phyloP scores from a whole-genome alignment of 306 rosid genomes.

The Vigna reflexopilosa region DNA sequence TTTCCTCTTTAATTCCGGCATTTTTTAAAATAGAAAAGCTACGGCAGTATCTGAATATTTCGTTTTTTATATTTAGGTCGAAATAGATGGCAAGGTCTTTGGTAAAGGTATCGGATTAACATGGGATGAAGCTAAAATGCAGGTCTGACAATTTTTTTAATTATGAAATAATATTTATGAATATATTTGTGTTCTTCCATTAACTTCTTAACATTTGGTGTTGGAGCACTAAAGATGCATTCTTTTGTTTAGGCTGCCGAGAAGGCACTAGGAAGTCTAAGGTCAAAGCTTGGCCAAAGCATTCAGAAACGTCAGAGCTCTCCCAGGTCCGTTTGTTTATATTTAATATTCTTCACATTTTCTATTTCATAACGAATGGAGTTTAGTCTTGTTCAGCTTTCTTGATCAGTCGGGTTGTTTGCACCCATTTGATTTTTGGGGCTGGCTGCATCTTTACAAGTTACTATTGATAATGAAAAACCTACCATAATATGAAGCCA shows the following conservation, averaged over 20 bases:
- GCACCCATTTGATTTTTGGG: background rate
- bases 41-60: background rate
- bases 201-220: constrained; percentile 23
- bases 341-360: constrained; percentile 9
- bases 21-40: constrained; percentile 2
- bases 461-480: constrained; percentile 7
- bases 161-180: constrained; percentile 13
- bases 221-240: constrained; percentile 39
- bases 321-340: constrained; percentile 68
- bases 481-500: background rate
- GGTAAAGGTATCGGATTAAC: constrained; percentile 88
- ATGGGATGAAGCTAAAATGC: constrained; percentile 91
- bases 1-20: constrained; percentile 16
- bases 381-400: background rate
- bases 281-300: constrained; percentile 63
- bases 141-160: constrained; percentile 53
- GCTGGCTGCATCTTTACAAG: constrained; percentile 11
- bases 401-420: constrained; percentile 23
- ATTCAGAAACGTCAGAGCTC: constrained; percentile 72
- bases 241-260: constrained; percentile 77
- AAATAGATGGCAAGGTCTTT: constrained; percentile 80
- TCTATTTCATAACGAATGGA: constrained; percentile 19
- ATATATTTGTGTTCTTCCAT: constrained; percentile 27
- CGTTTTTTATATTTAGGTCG: constrained; percentile 61
- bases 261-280: constrained; percentile 84